phyloP scores from a whole-genome alignment of 768 basidiomycete genomes.

The Lyophyllum shimeji region DNA sequence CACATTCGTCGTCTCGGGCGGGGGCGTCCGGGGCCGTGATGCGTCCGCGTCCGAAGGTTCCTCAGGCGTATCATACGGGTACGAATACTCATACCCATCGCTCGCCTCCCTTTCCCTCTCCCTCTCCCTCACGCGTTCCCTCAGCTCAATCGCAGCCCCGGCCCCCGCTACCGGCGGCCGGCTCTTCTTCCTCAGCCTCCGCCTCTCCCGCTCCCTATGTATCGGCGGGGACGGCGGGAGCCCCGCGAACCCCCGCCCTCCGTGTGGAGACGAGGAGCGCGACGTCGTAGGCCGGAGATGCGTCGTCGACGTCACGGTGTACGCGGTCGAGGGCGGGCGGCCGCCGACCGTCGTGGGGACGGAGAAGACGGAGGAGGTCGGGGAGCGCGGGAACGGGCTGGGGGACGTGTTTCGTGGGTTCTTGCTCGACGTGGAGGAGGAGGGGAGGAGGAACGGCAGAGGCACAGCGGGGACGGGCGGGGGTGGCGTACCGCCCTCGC shows the following conservation, averaged over 20 bases:
- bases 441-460: constrained; percentile 31
- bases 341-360: constrained; percentile 44
- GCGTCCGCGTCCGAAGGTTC: constrained; percentile 3
- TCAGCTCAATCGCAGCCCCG: constrained; percentile 51
- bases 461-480: constrained; percentile 41
- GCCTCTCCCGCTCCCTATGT: constrained; percentile 54
- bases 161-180: constrained; percentile 43
- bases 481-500: constrained; percentile 23
- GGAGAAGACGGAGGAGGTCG: constrained; percentile 66
- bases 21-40: constrained; percentile 10
- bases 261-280: constrained; percentile 28
- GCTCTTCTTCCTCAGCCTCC: constrained; percentile 78
- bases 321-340: constrained; percentile 39
- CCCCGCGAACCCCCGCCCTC: constrained; percentile 31
- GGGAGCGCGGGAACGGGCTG: constrained; percentile 48
- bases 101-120: constrained; percentile 14
- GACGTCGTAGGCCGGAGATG: constrained; percentile 32
- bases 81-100: no score
- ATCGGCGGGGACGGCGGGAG: constrained; percentile 65
- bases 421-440: neutral
- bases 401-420: constrained; percentile 4
- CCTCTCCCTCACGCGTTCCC: constrained; percentile 16
- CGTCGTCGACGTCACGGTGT: constrained; percentile 30
- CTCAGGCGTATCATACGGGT: constrained; percentile 3
- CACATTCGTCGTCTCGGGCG: constrained; percentile 10